A percentile compares a stretch with the other conserved stretches of the same genome.
phyloP scores from a whole-genome alignment of 257 asterid species.

The Rauvolfia tetraphylla region DNA sequence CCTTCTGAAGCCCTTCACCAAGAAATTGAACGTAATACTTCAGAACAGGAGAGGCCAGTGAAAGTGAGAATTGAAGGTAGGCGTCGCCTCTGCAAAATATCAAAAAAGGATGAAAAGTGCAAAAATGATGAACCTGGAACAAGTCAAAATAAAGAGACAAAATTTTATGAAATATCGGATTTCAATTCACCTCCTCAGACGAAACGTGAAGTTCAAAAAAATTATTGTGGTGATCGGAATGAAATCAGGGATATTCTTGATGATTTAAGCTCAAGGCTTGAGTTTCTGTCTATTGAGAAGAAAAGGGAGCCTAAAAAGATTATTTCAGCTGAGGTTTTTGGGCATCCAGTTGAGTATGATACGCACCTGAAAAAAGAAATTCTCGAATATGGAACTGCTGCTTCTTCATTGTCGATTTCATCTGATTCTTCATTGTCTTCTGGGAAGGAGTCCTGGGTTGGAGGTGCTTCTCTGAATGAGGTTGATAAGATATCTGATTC shows the following conservation, averaged over 20 bases:
- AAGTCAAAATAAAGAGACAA: constrained; percentile 31
- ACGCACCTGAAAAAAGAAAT: constrained; percentile 27
- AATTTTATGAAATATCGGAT: constrained; percentile 42
- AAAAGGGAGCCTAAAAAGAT: constrained; percentile 43
- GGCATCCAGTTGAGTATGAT: constrained; percentile 25
- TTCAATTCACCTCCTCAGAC: constrained; percentile 51
- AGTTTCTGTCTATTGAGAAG: constrained; percentile 71
- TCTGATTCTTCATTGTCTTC: constrained; percentile 33
- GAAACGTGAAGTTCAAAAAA: constrained; percentile 33
- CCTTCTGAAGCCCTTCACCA: constrained; percentile 15
- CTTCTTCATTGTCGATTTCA: constrained; percentile 43
- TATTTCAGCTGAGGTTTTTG: constrained; percentile 26
- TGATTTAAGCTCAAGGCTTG: constrained; percentile 76
- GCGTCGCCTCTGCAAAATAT: constrained; percentile 76
- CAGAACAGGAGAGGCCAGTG: constrained; percentile 38
- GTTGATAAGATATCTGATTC: constrained; percentile 17
- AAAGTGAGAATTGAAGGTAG: constrained; percentile 79
- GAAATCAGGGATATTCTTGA: constrained; percentile 79
- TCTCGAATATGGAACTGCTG: constrained; percentile 38
- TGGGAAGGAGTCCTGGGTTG: constrained; percentile 28
- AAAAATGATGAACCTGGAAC: constrained; percentile 20
- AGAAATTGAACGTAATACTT: constrained; percentile 30
- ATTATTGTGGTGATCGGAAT: constrained; percentile 27
- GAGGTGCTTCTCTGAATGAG: constrained; percentile 27
- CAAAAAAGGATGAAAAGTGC: constrained; percentile 26